phyloP scores from a whole-genome alignment of 1,284 basidiomycete species.

The Ceratobasidium sp. region DNA sequence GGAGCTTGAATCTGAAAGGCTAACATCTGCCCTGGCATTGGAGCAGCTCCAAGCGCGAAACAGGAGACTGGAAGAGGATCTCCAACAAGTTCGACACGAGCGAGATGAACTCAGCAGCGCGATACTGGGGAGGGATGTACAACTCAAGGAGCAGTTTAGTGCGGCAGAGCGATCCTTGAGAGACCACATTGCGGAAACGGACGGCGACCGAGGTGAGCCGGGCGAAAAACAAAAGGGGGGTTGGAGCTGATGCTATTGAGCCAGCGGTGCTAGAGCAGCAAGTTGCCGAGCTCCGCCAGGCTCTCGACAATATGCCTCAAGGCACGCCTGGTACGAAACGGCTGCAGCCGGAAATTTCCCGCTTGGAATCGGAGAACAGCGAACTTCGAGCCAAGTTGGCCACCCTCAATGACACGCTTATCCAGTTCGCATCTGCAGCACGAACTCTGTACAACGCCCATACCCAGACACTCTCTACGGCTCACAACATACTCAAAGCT shows the following conservation, averaged over 20 bases:
- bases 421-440: constrained; percentile 52
- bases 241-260: neutral
- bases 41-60: constrained; percentile 62
- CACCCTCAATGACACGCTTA: constrained; percentile 50
- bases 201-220: constrained; percentile 70
- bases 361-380: constrained; percentile 27
- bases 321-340: constrained; percentile 50
- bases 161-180: constrained; percentile 85
- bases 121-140: constrained; percentile 69
- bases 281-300: constrained; percentile 72
- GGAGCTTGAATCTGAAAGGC: constrained; percentile 59
- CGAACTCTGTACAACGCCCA: constrained; percentile 53
- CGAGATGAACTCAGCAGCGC: constrained; percentile 52
- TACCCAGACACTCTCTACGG: constrained; percentile 46
- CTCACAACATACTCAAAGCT: constrained; percentile 37
- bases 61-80: constrained; percentile 51
- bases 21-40: constrained; percentile 67
- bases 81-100: constrained; percentile 73
- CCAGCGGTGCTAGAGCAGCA: constrained; percentile 82
- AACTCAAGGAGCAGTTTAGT: constrained; percentile 72
- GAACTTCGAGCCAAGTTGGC: constrained; percentile 52
- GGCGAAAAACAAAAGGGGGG: neutral
- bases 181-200: constrained; percentile 88
- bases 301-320: constrained; percentile 27
- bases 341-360: constrained; percentile 44